These are phyloP conservation scores for Pythium volutum DNA, from an alignment of 352 stramenopile species.

Conservation along the genomic window DNA sequence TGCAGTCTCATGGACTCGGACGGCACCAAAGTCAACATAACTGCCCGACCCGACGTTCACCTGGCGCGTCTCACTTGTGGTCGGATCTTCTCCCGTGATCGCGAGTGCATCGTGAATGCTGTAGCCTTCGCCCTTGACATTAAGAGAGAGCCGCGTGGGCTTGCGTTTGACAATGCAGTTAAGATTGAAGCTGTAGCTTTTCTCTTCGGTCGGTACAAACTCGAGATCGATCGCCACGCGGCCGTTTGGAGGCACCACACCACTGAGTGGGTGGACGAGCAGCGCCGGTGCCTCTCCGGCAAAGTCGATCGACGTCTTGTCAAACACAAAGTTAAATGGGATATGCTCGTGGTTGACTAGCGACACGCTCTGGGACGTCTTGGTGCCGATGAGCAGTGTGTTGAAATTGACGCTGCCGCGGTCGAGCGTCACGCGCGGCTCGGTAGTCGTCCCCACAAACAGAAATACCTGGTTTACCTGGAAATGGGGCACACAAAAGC, in stretches of 20 bases:
- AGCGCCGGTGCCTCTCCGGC: slow-evolving; percentile 75
- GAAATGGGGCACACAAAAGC: slow-evolving; percentile 88
- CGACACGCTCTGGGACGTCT: slow-evolving; percentile 82
- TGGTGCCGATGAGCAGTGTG: slow-evolving; percentile 87
- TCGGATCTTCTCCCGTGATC: slow-evolving; percentile 38
- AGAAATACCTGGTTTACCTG: slow-evolving; percentile 90
- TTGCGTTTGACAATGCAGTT: slow-evolving; percentile 92
- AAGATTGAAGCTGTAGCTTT: slow-evolving; percentile 93
- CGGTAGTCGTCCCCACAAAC: slow-evolving; percentile 88
- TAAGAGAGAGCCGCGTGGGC: slow-evolving; percentile 87
- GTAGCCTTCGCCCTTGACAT: slow-evolving; percentile 95
- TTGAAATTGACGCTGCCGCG: slow-evolving; percentile 91
- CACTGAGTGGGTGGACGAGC: slow-evolving; percentile 83
- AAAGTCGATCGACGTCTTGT: slow-evolving; percentile 85
- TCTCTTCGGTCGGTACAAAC: slow-evolving; percentile 91
- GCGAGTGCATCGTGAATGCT: slow-evolving; percentile 85
- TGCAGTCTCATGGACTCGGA: slow-evolving; percentile 82
- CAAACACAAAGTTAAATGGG: slow-evolving; percentile 94
- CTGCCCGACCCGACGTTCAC: slow-evolving; percentile 33
- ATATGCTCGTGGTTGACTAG: slow-evolving; percentile 92
- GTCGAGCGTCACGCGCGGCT: slow-evolving; percentile 89
- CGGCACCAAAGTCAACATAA: slow-evolving; percentile 83
- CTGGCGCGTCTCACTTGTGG: slow-evolving; percentile 30
- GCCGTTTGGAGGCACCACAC: slow-evolving; percentile 87
- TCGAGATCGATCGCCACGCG: slow-evolving; percentile 79